A percentile compares a stretch with the other conserved stretches of the same genome.
Conservation (phyloP, 257 asterid genomes). For the Nicotiana undulata region DNA sequence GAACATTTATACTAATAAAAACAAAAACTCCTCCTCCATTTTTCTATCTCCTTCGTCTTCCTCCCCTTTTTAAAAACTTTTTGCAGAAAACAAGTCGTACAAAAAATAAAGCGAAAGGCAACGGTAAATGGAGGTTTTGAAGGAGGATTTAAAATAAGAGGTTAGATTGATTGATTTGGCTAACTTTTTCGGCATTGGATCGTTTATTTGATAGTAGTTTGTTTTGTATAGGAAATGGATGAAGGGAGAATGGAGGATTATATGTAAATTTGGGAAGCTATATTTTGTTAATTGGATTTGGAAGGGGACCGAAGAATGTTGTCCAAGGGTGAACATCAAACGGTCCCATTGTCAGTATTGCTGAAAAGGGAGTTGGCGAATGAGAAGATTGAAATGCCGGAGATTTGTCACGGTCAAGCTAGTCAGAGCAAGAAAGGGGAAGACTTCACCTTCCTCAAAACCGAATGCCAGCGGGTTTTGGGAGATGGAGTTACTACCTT, state of each 20-base stretch:
- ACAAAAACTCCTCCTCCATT: not conserved
- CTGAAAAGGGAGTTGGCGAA: constrained; percentile 59
- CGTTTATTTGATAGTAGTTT: not conserved
- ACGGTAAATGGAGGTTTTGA: not conserved
- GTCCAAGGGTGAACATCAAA: constrained; percentile 58
- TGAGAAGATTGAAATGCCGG: constrained; percentile 68
- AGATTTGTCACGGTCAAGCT: constrained; percentile 52
- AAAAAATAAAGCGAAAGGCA: not conserved
- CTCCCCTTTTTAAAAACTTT: not conserved
- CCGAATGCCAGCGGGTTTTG: constrained; percentile 57
- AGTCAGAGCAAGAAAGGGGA: constrained; percentile 79
- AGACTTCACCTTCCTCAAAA: constrained; percentile 60
- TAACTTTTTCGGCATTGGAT: not conserved
- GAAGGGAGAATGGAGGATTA: constrained; percentile 15
- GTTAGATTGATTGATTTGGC: not conserved
- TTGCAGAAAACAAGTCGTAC: not conserved
- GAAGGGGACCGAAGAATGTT: constrained; percentile 33
- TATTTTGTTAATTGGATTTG: not conserved
- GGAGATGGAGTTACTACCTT: constrained; percentile 69
- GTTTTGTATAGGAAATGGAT: constrained; percentile 19
- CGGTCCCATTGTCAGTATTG: constrained; percentile 65
- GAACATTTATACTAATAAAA: not conserved
- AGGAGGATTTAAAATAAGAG: not conserved
- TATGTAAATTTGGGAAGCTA: constrained; percentile 21
- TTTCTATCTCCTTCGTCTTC: not conserved